Conservation (phyloP, 2,329 filamentous ascomycete species). For the Endothia cerciana region DNA sequence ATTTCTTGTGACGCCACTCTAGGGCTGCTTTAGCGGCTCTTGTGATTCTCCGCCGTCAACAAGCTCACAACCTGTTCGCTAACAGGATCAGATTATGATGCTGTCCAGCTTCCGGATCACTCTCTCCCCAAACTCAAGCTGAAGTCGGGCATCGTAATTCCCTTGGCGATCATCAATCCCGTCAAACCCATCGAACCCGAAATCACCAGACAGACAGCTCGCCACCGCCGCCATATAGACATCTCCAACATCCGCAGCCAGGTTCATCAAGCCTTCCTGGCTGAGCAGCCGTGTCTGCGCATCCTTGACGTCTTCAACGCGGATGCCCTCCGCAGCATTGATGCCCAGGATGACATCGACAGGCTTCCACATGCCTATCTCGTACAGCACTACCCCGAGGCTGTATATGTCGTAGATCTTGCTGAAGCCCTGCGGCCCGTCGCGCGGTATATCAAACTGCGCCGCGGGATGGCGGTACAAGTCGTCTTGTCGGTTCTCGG, state of each 20-base stretch:
- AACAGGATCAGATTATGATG: conserved; percentile 8
- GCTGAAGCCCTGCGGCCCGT: conserved; percentile 39
- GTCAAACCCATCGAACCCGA: conserved; percentile 4
- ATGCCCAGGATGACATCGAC: conserved; percentile 43
- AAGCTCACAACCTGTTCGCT: neutral
- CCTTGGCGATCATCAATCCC: conserved; percentile 3
- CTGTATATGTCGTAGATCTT: conserved; percentile 51
- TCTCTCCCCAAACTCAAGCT: conserved; percentile 19
- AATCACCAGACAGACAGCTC: conserved; percentile 24
- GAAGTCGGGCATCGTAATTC: conserved; percentile 19
- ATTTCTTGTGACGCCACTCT: too few relatives aligned
- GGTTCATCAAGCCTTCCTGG: conserved; percentile 10
- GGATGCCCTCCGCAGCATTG: neutral
- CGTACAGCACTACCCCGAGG: conserved; percentile 52
- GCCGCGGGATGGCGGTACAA: conserved; percentile 49
- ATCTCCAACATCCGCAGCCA: conserved; percentile 21
- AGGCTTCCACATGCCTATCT: conserved; percentile 55
- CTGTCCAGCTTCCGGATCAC: conserved; percentile 20
- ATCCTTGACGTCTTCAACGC: neutral
- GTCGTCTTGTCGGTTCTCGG: conserved; percentile 43
- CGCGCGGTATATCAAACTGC: conserved; percentile 27
- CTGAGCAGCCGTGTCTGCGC: conserved; percentile 9
- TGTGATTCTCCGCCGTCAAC: neutral
- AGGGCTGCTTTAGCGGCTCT: too few relatives aligned
- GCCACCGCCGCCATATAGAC: conserved; percentile 16